Evolutionary conservation across 2,329 filamentous ascomycete species (phyloP).

Genomic region (Falciphora oryzae): DNA sequence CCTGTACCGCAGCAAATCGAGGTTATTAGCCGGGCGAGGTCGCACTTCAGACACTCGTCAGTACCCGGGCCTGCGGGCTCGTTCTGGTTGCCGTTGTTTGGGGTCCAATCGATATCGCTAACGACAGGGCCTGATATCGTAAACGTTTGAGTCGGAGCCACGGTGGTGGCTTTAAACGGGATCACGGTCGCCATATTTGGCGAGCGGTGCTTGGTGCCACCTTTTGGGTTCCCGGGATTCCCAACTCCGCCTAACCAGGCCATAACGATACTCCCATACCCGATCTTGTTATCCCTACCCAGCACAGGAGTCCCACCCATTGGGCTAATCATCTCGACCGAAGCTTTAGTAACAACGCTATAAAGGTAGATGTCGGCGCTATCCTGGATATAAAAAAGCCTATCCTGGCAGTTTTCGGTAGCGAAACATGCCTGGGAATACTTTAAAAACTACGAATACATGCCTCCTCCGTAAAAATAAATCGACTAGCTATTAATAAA

Average conservation of each 20-base stretch:
- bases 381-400: slow-evolving; percentile 12
- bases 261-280: not conserved
- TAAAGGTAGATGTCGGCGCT: slow-evolving; percentile 12
- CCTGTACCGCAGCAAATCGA: slow-evolving; percentile 1
- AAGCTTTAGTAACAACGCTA: slow-evolving; percentile 11
- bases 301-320: not conserved
- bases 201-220: not conserved
- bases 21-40: not conserved
- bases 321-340: slow-evolving; percentile 10
- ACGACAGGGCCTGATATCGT: not conserved
- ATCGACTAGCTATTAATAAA: slow-evolving; percentile 1
- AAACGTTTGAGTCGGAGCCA: not conserved
- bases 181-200: not conserved
- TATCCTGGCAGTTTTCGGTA: slow-evolving; percentile 12
- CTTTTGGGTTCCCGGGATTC: not conserved
- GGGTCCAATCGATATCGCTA: not conserved
- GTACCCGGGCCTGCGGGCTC: not conserved
- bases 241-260: not conserved
- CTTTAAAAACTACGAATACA: slow-evolving; percentile 7
- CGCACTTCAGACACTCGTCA: not conserved
- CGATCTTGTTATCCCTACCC: not conserved
- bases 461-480: slow-evolving; percentile 6
- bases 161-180: slow-evolving; percentile 2
- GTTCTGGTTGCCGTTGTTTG: slow-evolving; percentile 3
- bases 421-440: slow-evolving; percentile 30